Conservation (phyloP, 441 rosid species). For the Syzygium malaccense region DNA sequence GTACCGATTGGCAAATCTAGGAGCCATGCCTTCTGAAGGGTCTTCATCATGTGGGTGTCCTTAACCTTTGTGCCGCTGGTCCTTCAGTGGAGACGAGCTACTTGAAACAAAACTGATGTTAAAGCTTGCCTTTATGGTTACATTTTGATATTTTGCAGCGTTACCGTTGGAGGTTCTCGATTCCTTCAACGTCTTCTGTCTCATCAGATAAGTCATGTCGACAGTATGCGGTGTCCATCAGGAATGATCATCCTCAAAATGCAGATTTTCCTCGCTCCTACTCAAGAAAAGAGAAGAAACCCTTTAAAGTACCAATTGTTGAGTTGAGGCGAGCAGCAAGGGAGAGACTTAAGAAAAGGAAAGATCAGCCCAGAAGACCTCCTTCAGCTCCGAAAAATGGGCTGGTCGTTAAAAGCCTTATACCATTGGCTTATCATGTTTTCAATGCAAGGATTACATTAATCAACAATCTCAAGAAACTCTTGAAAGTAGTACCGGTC, state of each 20-base stretch:
- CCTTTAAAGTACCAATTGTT: constrained; percentile 70
- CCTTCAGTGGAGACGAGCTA: background rate
- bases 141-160: constrained; percentile 27
- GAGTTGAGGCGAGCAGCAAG: constrained; percentile 90
- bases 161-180: constrained; percentile 15
- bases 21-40: background rate
- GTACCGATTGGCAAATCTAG: background rate
- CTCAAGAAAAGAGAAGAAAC: constrained; percentile 85
- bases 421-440: constrained; percentile 68
- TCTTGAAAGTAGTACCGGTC: constrained; percentile 75
- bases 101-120: background rate
- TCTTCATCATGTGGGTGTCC: background rate
- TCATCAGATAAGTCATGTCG: constrained; percentile 25
- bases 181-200: constrained; percentile 21
- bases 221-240: constrained; percentile 24
- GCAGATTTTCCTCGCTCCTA: constrained; percentile 68
- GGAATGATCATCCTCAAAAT: constrained; percentile 69
- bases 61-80: background rate
- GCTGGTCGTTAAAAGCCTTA: constrained; percentile 56
- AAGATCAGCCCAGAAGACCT: constrained; percentile 53
- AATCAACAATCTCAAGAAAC: constrained; percentile 75
- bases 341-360: constrained; percentile 69
- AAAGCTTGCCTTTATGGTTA: background rate
- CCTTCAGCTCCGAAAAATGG: constrained; percentile 73
- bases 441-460: constrained; percentile 58